Conservation (phyloP, 352 stramenopile genomes). For the Blastocystis sp. region DNA sequence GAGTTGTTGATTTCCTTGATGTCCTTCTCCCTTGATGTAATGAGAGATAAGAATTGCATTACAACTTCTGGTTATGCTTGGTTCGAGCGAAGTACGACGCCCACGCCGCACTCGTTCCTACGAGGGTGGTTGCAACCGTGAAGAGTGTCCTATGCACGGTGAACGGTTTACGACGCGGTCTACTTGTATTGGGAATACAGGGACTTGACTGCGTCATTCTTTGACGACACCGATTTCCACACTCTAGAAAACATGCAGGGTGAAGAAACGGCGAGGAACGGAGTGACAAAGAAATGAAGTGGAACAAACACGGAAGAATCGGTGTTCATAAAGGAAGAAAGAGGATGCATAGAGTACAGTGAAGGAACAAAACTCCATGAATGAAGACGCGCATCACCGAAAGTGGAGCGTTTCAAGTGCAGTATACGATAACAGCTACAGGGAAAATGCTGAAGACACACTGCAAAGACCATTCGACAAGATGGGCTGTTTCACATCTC, state of each 20-base stretch:
- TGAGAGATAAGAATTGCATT: not conserved
- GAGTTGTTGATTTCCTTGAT: slow-evolving; percentile 48
- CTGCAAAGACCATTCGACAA: no score
- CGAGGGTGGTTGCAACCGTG: slow-evolving; percentile 9
- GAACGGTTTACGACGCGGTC: not conserved
- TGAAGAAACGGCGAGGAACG: no score
- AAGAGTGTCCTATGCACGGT: slow-evolving; percentile 6
- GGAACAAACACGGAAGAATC: not conserved
- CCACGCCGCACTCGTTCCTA: slow-evolving; percentile 45
- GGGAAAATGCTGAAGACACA: no score
- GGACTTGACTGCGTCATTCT: not conserved
- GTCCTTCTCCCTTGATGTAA: slow-evolving; percentile 25
- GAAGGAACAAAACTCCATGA: no score
- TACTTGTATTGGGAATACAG: slow-evolving; percentile 45
- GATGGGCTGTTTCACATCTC: not conserved
- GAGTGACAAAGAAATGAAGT: not conserved
- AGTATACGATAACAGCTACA: no score
- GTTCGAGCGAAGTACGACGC: slow-evolving; percentile 35
- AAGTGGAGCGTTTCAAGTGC: no score
- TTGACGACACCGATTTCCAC: slow-evolving; percentile 12
- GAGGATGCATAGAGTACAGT: no score
- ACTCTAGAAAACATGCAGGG: not conserved
- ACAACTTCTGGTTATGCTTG: slow-evolving; percentile 38
- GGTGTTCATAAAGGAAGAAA: no score
- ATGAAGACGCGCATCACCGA: no score